Conservation (phyloP, 2,329 filamentous ascomycete species). For the Periglandula ipomoeae region DNA sequence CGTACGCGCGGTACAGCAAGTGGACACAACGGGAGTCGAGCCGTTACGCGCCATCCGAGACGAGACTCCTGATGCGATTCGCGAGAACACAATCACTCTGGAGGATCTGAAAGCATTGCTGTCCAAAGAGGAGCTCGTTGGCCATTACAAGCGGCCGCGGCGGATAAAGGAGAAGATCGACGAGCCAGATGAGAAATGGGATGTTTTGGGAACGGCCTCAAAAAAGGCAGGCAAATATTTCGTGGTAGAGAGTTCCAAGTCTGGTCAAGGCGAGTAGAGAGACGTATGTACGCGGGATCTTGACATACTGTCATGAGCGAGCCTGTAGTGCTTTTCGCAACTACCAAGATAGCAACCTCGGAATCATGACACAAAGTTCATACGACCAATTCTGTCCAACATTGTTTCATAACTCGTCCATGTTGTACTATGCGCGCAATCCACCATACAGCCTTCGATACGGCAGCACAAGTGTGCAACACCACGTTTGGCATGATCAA, state of each 20-base stretch:
- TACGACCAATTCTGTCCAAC: too few species aligned
- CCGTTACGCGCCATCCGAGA: conserved; percentile 76
- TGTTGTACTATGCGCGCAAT: too few species aligned
- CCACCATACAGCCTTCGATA: too few species aligned
- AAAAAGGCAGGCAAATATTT: conserved; percentile 65
- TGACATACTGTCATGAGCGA: neutral
- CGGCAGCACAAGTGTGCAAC: too few species aligned
- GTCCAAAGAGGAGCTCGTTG: conserved; percentile 50
- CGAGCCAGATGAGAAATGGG: conserved; percentile 53
- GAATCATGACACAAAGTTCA: too few species aligned
- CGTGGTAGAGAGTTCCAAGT: conserved; percentile 57
- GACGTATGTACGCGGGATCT: conserved; percentile 3
- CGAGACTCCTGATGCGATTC: conserved; percentile 57
- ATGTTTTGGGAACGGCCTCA: conserved; percentile 57
- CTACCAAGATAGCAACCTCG: too few species aligned
- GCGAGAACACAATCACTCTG: conserved; percentile 50
- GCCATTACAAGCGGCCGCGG: conserved; percentile 39
- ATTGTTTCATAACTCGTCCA: too few species aligned
- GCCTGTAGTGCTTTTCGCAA: too few species aligned
- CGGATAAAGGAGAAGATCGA: conserved; percentile 22
- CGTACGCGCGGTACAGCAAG: conserved; percentile 73
- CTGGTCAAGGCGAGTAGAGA: conserved; percentile 6
- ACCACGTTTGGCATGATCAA: too few species aligned
- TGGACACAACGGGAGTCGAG: conserved; percentile 63
- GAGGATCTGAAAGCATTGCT: conserved; percentile 48